These are phyloP conservation scores for Epichloe sibirici DNA, from an alignment of 2,329 filamentous ascomycete genomes.

Conservation along the genomic window DNA sequence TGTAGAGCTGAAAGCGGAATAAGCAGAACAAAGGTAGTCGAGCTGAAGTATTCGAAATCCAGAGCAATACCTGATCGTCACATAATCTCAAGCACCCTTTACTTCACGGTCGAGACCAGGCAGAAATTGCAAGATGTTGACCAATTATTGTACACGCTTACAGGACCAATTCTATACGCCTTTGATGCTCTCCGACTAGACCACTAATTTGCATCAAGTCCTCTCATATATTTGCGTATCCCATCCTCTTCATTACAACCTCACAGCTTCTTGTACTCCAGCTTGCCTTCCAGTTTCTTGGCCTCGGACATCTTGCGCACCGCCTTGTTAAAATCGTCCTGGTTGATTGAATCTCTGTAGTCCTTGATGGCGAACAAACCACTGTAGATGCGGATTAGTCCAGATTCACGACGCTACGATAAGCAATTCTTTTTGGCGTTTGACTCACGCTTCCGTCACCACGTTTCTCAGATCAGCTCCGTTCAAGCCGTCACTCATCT, in stretches of 20 bases:
- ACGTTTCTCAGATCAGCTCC: constrained; percentile 96
- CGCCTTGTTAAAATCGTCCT: constrained; percentile 99
- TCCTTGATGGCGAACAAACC: constrained; percentile 98
- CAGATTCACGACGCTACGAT: background rate
- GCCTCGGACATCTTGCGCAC: constrained; percentile 93
- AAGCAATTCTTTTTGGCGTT: constrained; percentile 8
- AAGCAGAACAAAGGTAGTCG: no score
- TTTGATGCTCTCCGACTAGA: background rate
- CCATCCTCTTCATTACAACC: background rate
- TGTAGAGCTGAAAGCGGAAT: no score
- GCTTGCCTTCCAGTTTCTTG: constrained; percentile 97
- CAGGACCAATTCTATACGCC: background rate
- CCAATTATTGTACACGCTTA: background rate
- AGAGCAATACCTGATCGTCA: no score
- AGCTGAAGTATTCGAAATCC: no score
- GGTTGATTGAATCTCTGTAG: constrained; percentile 88
- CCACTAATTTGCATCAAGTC: background rate
- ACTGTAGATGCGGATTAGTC: constrained; percentile 29
- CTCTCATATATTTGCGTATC: background rate
- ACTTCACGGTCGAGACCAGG: background rate
- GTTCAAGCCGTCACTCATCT: constrained; percentile 98
- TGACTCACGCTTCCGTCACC: constrained; percentile 91
- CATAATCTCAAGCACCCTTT: no score
- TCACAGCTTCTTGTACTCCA: constrained; percentile 93
- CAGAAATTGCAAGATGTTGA: background rate